A percentile compares a stretch with the other conserved stretches of the same genome.
Evolutionary conservation across 1,284 basidiomycete genomes (phyloP).

Genomic region (Neolentinus lepideus): DNA sequence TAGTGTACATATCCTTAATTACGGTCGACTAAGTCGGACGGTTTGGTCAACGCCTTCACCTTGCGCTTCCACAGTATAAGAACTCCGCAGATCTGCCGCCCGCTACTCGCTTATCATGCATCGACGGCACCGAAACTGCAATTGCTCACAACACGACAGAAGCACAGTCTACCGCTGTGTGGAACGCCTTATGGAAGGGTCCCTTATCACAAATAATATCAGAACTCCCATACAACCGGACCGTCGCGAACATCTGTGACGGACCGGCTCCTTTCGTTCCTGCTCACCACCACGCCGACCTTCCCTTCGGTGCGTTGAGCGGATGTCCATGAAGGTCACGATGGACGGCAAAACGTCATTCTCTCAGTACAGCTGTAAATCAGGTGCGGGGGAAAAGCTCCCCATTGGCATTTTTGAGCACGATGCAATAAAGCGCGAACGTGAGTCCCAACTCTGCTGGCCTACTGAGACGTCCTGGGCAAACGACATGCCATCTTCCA

Average conservation of each 20-base stretch:
- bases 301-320: neutral
- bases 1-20: neutral
- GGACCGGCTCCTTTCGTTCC: neutral
- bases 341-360: neutral
- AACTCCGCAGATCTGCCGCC: too few species aligned
- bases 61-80: too few species aligned
- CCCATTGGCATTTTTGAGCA: neutral
- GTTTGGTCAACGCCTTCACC: too few species aligned
- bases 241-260: neutral
- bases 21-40: too few species aligned
- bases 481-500: neutral
- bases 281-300: neutral
- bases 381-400: neutral
- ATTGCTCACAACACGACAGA: too few species aligned
- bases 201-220: too few species aligned
- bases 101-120: too few species aligned
- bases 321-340: neutral
- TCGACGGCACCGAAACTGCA: too few species aligned
- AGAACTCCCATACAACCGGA: neutral
- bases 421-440: neutral
- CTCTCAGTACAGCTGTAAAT: neutral
- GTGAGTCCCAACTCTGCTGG: neutral
- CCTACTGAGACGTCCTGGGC: neutral
- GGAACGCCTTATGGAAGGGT: too few species aligned
- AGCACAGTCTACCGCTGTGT: too few species aligned